Base-by-base conservation (phyloP, 2,329 filamentous ascomycete genomes). In the Hypoxylon sp. region DNA sequence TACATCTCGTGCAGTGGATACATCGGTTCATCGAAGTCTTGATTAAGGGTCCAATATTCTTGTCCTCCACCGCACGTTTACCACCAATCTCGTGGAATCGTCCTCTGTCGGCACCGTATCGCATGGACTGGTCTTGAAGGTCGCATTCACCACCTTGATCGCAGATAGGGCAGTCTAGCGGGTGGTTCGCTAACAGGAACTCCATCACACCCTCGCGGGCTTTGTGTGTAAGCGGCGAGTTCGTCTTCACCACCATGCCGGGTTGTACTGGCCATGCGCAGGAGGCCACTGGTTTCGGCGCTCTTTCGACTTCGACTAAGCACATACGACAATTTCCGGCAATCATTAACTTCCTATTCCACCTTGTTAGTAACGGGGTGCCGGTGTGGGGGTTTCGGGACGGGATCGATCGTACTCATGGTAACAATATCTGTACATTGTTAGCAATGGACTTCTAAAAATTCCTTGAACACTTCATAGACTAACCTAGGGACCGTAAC, bases 1-100 rank as follows among this genome's bases (percentile, higher is more conserved):
- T 90, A 83, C 96, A 99, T 77, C 96, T 90, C 71, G 96, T 99
- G 87, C 96, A 99, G 86, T 99, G 96, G 77, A 99, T 99, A 82
- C 96, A 99, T 80, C 96, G 89, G 87, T 99, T 99, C 96, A 99
- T 99, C 53, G 96, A 99, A 2, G 96, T 99, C 89, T 99, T 99
- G 84, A 99, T 93, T 74, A 99, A 82, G 59, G 96, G 96, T 36
- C 96, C 96, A 77, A 99, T 98, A 82, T 99, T 98, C 88, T 99
- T 99, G 83, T 99, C 96, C 84, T 99, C 96, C 41, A 98, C 94
- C 25, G 94, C 96, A 85, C 96, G 93, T 88, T 99, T 99, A 82
- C 96, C 96, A 61, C 89, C 90, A 77, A 97, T 83, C 82, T 99
- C 96, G 84, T 99, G 96, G 85, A 99, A 99, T 76, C 96, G 92